These are phyloP conservation scores for Chlamydomonas urium DNA, from an alignment of 139 green algal genomes.

Conservation along the genomic window DNA sequence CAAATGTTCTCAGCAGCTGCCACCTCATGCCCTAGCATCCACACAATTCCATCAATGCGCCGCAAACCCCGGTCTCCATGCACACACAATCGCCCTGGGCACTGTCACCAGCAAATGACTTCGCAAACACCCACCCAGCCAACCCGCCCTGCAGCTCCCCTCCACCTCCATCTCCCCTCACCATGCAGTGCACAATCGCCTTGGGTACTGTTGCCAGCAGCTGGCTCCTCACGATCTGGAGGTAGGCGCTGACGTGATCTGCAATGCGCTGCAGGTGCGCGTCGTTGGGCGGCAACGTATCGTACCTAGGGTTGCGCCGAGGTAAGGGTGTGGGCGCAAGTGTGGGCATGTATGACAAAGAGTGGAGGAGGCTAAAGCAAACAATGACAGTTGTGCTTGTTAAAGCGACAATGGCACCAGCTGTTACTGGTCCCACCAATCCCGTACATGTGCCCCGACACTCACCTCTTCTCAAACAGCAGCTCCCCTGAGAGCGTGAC, in stretches of 20 bases:
- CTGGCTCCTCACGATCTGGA: slow-evolving; percentile 82
- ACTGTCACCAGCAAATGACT: too few relatives aligned
- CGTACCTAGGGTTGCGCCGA: too few relatives aligned
- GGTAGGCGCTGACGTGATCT: slow-evolving; percentile 83
- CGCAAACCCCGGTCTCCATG: too few relatives aligned
- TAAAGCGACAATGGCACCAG: background rate
- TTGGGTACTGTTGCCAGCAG: slow-evolving; percentile 89
- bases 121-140: background rate
- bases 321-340: too few relatives aligned
- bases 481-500: slow-evolving; percentile 43
- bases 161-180: slow-evolving; percentile 20
- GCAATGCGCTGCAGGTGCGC: slow-evolving; percentile 73
- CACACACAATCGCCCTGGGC: too few relatives aligned
- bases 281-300: slow-evolving; percentile 43
- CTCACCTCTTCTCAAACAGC: slow-evolving; percentile 22
- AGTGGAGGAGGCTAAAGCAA: too few relatives aligned
- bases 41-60: too few relatives aligned
- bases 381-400: too few relatives aligned
- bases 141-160: background rate
- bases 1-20: too few relatives aligned
- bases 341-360: too few relatives aligned
- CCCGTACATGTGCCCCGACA: too few relatives aligned
- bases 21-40: too few relatives aligned
- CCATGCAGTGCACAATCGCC: slow-evolving; percentile 86
- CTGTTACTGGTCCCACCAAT: background rate